Evolutionary conservation across 1,284 basidiomycete species (phyloP).

Genomic region (Cerrena zonata): DNA sequence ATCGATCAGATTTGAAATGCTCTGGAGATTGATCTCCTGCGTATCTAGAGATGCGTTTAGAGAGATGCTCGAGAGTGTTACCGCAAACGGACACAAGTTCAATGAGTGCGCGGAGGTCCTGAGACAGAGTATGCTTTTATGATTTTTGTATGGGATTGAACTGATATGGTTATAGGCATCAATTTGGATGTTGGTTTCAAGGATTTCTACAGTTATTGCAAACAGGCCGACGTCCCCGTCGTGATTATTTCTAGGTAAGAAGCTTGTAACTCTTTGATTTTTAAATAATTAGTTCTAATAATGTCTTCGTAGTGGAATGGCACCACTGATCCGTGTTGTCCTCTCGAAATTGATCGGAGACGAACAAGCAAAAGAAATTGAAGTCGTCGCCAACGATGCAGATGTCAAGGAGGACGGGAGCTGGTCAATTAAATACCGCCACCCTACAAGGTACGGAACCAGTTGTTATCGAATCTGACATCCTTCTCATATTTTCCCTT

Average conservation of each 20-base stretch:
- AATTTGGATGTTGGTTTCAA: conserved; percentile 83
- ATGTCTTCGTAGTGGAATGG: conserved; percentile 77
- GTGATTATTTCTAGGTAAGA: conserved; percentile 88
- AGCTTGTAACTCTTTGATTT: no score
- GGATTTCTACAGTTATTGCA: conserved; percentile 79
- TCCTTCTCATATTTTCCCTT: background rate
- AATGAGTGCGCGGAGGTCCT: conserved; percentile 74
- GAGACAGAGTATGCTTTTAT: conserved; percentile 34
- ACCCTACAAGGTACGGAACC: conserved; percentile 75
- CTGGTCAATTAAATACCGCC: conserved; percentile 85
- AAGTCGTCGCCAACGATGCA: conserved; percentile 88
- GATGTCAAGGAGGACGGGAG: conserved; percentile 57
- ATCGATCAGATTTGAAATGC: no score
- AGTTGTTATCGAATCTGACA: no score
- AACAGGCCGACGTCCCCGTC: conserved; percentile 71
- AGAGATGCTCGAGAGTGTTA: conserved; percentile 73
- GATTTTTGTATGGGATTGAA: background rate
- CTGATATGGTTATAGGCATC: conserved; percentile 73
- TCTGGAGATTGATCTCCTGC: background rate
- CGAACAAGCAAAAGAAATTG: conserved; percentile 68
- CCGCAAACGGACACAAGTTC: conserved; percentile 60
- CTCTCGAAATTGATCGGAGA: conserved; percentile 73
- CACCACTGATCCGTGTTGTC: conserved; percentile 83
- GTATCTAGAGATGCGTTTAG: conserved; percentile 75
- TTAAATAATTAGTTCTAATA: no score